Base-by-base conservation (phyloP, 164 flowering plant genomes). In the Berberis vulgaris region DNA sequence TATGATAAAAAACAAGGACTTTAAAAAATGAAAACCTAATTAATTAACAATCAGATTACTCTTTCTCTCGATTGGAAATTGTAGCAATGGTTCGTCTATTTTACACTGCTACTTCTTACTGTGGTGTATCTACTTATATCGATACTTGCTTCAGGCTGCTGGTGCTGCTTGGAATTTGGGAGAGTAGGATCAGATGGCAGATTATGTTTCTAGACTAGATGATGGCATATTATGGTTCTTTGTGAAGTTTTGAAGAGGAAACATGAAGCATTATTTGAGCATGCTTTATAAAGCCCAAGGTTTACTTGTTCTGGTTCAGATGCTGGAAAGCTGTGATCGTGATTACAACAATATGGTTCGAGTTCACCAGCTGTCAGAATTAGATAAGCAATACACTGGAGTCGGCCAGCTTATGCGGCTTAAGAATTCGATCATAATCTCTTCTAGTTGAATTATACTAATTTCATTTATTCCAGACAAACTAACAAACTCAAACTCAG, bases 141-240 rank as follows among this genome's bases (percentile, higher is more conserved):
- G 60, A 4, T 39, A 13, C 5, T 57, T 57, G 39, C 46, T 50
- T 2, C 75, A 95, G 99, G 99, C 99, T 84, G 98, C 99, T 57
- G 72, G 52, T 77, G 97, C 99, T 83, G 99, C 99, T 57, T 95
- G 99, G 98, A 91, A 95, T 74, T 88, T 95, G 99, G 96, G 96
- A 12, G 99, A 95, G 77, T 95, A 98, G 99, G 99, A 91, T 77
- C 98, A 89, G 75, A 95, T 95, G 99, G 74, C 89, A 58, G 97
- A 91, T 64, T 91, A 95, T 73, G 98, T 91, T 49, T 82, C 89
- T 71, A 81, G 94, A 10, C 75, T 95, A 69, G 99, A 95, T 82
- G 97, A 95, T 81, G 98, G 98, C 61, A 98, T 26, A 26, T 26
- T 26, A 26, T 26, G 26, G 26, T 26, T 26, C 26, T 26, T 26